Conservation (phyloP, 2,329 filamentous ascomycete species). For the Neofusicoccum sp. region DNA sequence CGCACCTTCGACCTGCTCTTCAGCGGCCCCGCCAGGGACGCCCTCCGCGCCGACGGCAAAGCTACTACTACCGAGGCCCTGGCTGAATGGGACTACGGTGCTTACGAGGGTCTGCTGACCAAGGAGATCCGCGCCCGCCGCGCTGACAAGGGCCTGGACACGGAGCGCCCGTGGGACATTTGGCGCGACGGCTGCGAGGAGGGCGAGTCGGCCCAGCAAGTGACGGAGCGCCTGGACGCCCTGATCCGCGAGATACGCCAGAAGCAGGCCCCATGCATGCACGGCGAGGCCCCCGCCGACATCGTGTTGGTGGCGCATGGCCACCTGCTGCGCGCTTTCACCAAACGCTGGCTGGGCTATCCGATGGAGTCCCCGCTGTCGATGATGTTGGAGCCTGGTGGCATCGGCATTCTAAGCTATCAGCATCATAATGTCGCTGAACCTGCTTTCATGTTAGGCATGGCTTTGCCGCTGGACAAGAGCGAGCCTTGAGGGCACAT, state of each 20-base stretch:
- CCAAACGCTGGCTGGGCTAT: slow-evolving; percentile 78
- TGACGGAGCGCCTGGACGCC: slow-evolving; percentile 70
- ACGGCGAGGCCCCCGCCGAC: slow-evolving; percentile 57
- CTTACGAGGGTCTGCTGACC: slow-evolving; percentile 81
- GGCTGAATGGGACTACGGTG: slow-evolving; percentile 85
- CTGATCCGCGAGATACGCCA: slow-evolving; percentile 72
- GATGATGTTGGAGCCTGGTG: slow-evolving; percentile 81
- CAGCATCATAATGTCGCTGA: slow-evolving; percentile 78
- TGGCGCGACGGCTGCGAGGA: slow-evolving; percentile 87
- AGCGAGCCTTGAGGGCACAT: no score
- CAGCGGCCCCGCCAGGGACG: not conserved
- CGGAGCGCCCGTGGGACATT: slow-evolving; percentile 72
- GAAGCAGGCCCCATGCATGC: slow-evolving; percentile 54
- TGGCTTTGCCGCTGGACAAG: slow-evolving; percentile 14
- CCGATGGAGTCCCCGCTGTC: slow-evolving; percentile 69
- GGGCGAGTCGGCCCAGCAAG: slow-evolving; percentile 76
- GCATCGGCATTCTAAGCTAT: slow-evolving; percentile 80
- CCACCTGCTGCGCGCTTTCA: slow-evolving; percentile 81
- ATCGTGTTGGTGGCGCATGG: slow-evolving; percentile 83
- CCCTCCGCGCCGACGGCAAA: not conserved
- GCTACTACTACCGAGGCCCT: slow-evolving; percentile 73
- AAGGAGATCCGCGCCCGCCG: slow-evolving; percentile 64
- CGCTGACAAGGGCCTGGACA: slow-evolving; percentile 59
- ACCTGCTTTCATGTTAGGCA: slow-evolving; percentile 62
- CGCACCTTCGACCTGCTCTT: slow-evolving; percentile 54